Evolutionary conservation across 1,139 yeast genomes (phyloP), one percentile per base, ranked within the genome.

Genomic region (Sugiyamaella xylanicola): DNA sequence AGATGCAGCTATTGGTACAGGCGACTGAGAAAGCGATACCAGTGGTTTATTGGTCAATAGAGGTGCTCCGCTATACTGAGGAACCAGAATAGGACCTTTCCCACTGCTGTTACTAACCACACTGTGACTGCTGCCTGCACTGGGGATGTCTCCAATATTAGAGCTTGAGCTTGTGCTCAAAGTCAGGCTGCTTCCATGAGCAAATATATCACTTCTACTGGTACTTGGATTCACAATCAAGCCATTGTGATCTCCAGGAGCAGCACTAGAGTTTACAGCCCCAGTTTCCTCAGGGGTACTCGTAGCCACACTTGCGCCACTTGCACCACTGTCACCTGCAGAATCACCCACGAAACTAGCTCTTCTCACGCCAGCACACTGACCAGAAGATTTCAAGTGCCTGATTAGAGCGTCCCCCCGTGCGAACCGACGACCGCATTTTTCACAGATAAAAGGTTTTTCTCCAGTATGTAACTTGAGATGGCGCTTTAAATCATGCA

Each of bases 401-500:
- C 96, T 75, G 2, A 84, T 79, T 37, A 88, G 75, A 0, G 95
- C 92, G 69, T 88, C 96, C 1, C 86, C 85, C 27, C 96, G 74
- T 1, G 95, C 90, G 73, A 88, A 88, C 52, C 78, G 74, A 49
- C 88, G 76, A 13, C 82, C 80, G 70, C 96, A 88, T 54, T 74
- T 74, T 8, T 71, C 73, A 69, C 95, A 87, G 35, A 70, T 71
- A 66, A 74, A 85, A 1, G 93, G 92, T 67, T 82, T 84, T 62
- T 83, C 90, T 40, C 93, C 93, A 0, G 91, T 81, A 66, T 88
- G 96, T 36, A 85, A 75, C 68, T 85, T 85, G 60, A 81, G 82
- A 66, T 88, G 96, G 46, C 96, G 76, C 66, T 84, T 86, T 63
- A 87, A 75, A 68, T 88, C 95, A 68, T 87, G 93, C 39, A 83